Evolutionary conservation across 2,329 filamentous ascomycete genomes (phyloP), one percentile per base, ranked within the genome.

Genomic region (Drechslerella dactyloides): DNA sequence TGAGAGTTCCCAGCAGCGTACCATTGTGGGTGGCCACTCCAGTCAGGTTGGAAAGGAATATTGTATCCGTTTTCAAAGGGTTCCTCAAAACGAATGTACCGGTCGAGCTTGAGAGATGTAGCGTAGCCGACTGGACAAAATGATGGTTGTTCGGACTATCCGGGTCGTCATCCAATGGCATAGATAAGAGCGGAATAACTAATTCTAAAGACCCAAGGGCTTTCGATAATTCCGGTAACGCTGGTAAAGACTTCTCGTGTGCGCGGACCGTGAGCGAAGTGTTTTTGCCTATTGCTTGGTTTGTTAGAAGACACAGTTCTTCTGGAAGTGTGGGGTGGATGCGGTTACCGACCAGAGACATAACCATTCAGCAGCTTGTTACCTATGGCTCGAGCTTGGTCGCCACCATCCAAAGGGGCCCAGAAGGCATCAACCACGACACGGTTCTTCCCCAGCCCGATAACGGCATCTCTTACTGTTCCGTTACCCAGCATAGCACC

Each of bases 11-110:
- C 0, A 96, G 83, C 58, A 93, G 87, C 7, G 87, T 90, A 72
- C 90, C 85, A 74, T 96, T 91, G 79, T 96, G 96, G 73, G 87
- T 89, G 0, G 94, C 92, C 1, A 89, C 91, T 5, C 93, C 93
- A 77, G 96, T 89, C 76, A 97, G 85, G 56, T 83, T 84, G 40
- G 91, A 90, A 73, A 99, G 85, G 76, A 87, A 90, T 17, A 97
- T 80, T 0, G 87, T 91, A 57, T 89, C 89, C 66, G 87, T 82
- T 44, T 83, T 81, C 7, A 97, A 82, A 0, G 94, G 94, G 0
- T 93, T 97, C 42, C 88, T 84, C 21, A 97, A 84, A 0, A 86
- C 87, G 79, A 99, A 97, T 0, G 89, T 87, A 2, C 93, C 93
- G 0, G 91, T 92, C 0, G 91, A 96, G 15, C 90, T 90, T 74